A percentile compares a stretch with the other conserved stretches of the same genome.
phyloP scores from a whole-genome alignment of 1,284 basidiomycete species.

The Sporisorium scitamineum region DNA sequence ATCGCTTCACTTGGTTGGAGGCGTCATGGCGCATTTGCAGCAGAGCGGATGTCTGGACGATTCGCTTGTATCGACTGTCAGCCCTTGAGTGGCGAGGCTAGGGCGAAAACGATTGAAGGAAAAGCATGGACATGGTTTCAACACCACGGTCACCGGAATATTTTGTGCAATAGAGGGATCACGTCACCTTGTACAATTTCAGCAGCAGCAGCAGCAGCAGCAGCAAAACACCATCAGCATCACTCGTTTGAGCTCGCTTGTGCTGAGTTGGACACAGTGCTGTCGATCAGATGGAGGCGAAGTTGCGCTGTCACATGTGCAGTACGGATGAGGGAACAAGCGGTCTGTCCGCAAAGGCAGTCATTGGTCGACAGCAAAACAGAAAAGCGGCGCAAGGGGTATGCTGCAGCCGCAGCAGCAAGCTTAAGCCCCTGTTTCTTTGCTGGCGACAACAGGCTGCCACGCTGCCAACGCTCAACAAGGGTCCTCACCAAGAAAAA shows the following conservation, averaged over 20 bases:
- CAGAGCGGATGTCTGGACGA: conserved; percentile 57
- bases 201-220: not conserved
- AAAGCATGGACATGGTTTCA: not conserved
- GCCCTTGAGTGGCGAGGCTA: conserved; percentile 9
- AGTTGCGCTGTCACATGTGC: not conserved
- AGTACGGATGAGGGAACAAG: too few relatives aligned
- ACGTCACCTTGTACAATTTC: not conserved
- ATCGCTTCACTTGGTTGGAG: conserved; percentile 93
- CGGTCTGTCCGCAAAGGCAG: too few relatives aligned
- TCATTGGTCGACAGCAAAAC: too few relatives aligned
- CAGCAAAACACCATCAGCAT: not conserved
- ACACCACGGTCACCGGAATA: not conserved
- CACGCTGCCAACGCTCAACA: not conserved
- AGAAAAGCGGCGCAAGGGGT: not conserved
- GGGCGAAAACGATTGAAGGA: not conserved
- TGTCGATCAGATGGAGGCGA: not conserved
- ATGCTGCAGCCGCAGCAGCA: not conserved
- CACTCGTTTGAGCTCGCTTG: not conserved
- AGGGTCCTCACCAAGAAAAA: not conserved
- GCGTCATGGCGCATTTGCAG: conserved; percentile 77
- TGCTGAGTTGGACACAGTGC: not conserved
- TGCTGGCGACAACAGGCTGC: not conserved
- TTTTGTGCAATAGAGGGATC: not conserved
- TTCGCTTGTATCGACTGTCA: conserved; percentile 48
- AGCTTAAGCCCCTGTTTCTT: conserved; percentile 1